Conservation (phyloP, 768 basidiomycete species). For the Auricularia sp. region DNA sequence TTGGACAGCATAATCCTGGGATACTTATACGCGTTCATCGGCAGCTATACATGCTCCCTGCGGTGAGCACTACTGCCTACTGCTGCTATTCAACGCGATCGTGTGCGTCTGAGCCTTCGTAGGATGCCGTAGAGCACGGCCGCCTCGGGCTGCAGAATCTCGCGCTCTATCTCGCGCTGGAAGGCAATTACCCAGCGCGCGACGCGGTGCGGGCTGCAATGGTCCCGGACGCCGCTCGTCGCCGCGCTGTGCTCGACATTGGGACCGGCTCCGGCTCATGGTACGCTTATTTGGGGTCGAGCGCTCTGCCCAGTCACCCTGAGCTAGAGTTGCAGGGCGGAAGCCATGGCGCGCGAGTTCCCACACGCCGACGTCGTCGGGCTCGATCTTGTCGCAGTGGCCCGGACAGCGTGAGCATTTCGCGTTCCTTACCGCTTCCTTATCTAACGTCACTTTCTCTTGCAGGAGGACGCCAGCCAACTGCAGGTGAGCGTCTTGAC, state of each 20-base stretch:
- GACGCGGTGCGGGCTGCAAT: constrained; percentile 6
- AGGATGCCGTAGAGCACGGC: constrained; percentile 5
- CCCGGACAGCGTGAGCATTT: not conserved
- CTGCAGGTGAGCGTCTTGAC: not conserved
- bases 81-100: not conserved
- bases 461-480: not conserved
- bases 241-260: constrained; percentile 8
- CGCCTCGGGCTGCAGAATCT: constrained; percentile 5
- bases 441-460: not conserved
- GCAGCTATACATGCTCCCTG: not conserved
- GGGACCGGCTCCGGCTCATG: constrained; percentile 9
- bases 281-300: not conserved
- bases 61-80: not conserved
- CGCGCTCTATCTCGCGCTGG: constrained; percentile 1
- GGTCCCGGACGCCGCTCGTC: constrained; percentile 2
- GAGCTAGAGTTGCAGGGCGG: constrained; percentile 3
- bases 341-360: constrained; percentile 9
- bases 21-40: not conserved
- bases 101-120: not conserved
- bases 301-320: not conserved
- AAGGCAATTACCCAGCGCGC: constrained; percentile 5
- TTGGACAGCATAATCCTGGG: no score
- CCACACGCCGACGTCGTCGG: constrained; percentile 10
- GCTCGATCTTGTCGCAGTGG: constrained; percentile 7
- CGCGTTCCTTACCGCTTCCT: not conserved